Base-by-base conservation (phyloP, 2,329 filamentous ascomycete genomes). In the Penicillium sp. region DNA sequence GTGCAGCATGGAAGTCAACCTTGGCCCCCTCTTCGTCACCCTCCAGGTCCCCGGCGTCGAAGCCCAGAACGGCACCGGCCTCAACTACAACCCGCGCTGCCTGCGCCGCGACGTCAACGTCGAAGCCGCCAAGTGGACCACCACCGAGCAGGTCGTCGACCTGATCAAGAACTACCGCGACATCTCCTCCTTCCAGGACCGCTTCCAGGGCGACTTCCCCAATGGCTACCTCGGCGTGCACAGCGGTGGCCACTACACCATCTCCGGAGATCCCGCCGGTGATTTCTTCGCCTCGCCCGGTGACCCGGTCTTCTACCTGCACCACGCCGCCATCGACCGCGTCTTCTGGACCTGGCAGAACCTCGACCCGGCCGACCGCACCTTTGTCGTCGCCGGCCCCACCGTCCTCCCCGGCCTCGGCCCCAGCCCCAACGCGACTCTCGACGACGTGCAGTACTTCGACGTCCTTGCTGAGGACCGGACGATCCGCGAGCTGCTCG, bases 331-430 rank as follows among this genome's bases (percentile, higher is more conserved):
- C 19, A 65, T 65, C 41, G 63, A 65, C 30, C 63, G 63, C 11
- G 44, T 61, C n/a, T 65, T 60, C 45, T 65, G 63, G 63, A 65
- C 61, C 21, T 65, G 63, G 63, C 63, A 65, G 49, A 63, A 61
- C 59, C 75, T 78, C 1, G 81, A 78, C 9, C 81, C 83, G 1
- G 76, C 73, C 7, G 82, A 84, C 45, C 81, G 75, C 8, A 84
- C 82, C 3, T 74, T 83, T 19, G 72, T 80, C 53, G 80, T 82
- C 56, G 48, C 60, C 1, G 81, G 82, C 2, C 74, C 79, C 3
- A 79, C 77, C 51, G 62, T 62, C 2, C 9, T 62, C 19, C 54
- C 60, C 5, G 60, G 60, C 5, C 17, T 62, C 9, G 55, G 56
- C 17, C 23, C 29, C 6, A 55, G 48, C 8, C 23, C 78, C 7